Base-by-base conservation (phyloP, 208 protist species). In the Leishmania martiniquensis region DNA sequence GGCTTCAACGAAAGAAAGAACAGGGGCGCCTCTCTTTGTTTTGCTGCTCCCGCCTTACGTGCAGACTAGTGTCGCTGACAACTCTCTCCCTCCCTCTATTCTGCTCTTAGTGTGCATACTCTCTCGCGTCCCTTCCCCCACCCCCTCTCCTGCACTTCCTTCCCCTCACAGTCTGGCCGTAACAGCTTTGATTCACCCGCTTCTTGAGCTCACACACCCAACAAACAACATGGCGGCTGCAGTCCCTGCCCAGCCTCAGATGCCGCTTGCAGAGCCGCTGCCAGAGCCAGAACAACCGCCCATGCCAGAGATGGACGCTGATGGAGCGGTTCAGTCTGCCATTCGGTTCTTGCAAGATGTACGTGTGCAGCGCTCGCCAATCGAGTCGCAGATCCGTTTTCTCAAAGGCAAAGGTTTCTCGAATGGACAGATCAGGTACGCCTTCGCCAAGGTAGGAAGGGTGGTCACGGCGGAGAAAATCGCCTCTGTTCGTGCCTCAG, bases 331-430 rank as follows among this genome's bases (percentile, higher is more conserved):
- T 47, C 76, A 84, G 76, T 87, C 80, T 15, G 92, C 91, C 29
- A 71, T 92, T 7, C 72, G 81, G 52, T 97, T 97, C 78, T 75
- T 97, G 65, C 77, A 84, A 15, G 88, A 97, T 75, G 78, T 88
- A 37, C 86, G 87, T 29, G 91, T 96, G 63, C 75, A 65, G 75
- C 49, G 51, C 10, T 87, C 90, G n/a, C 82, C 92, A 20, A 25
- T 87, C 17, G 80, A 90, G 29, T 84, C 82, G 37, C 91, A 94
- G 74, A 89, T 97, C 65, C 76, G 68, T 4, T 97, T 97, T 76
- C 83, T 97, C 22, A 93, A 87, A 60, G 83, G 82, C 6, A 96
- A 96, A 78, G 89, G 89, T 37, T 75, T 97, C 17, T 85, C 89
- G 3, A 59, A 82, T 17, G 85, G 84, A n/a, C 88, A 96, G 70